Conservation (phyloP, 2,329 filamentous ascomycete genomes). For the Aspergillus vadensis region DNA sequence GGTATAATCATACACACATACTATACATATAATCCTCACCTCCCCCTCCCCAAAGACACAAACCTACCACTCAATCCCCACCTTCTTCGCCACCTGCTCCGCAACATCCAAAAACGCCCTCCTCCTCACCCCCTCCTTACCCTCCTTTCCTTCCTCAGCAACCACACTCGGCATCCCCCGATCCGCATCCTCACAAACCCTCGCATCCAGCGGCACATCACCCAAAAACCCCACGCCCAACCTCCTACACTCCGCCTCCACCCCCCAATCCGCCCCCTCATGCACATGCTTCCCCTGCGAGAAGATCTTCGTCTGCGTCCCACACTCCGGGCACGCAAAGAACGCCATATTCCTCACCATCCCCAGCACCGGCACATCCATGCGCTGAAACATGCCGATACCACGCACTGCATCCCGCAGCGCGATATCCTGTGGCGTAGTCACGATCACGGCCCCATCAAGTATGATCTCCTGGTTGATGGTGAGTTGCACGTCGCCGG, state of each 20-base stretch:
- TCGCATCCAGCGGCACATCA: conserved; percentile 83
- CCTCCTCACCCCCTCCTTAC: conserved; percentile 63
- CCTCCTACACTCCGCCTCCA: conserved; percentile 68
- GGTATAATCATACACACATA: conserved; percentile 14
- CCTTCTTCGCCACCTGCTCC: conserved; percentile 49
- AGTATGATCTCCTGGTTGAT: conserved; percentile 93
- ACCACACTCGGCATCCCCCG: conserved; percentile 87
- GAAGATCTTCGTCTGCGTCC: conserved; percentile 73
- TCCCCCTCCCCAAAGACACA: not conserved
- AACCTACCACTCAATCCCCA: conserved; percentile 46
- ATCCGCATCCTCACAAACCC: conserved; percentile 85
- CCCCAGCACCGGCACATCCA: conserved; percentile 74
- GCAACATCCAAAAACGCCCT: conserved; percentile 73
- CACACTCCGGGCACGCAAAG: conserved; percentile 78
- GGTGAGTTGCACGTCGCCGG: conserved; percentile 94
- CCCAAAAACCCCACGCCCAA: conserved; percentile 78
- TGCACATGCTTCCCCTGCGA: conserved; percentile 47
- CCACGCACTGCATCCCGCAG: conserved; percentile 90
- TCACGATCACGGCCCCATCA: conserved; percentile 81
- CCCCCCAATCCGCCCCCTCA: conserved; percentile 57
- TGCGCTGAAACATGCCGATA: conserved; percentile 88
- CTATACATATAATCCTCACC: not conserved
- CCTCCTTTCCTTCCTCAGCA: conserved; percentile 64
- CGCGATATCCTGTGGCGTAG: conserved; percentile 90
- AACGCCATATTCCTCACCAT: conserved; percentile 91